Evolutionary conservation across 2,329 filamentous ascomycete genomes (phyloP), one percentile per base, ranked within the genome.

Genomic region (Cladosporium oxysporum): DNA sequence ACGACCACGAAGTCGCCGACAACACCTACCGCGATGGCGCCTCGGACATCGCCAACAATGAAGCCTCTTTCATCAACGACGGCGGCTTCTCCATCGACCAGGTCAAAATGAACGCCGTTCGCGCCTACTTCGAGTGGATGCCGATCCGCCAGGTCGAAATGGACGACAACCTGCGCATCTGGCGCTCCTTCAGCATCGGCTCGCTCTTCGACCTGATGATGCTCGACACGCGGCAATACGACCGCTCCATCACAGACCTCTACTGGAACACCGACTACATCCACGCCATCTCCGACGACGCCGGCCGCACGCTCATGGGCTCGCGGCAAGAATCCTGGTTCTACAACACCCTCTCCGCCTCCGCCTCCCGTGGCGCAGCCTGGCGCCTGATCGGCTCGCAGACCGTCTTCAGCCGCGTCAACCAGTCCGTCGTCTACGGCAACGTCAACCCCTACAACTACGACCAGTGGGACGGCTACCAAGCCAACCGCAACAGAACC

Each of bases 321-420:
- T 58, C 64, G 0, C 60, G 67, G 11, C 71, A 72, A 63, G 73
- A 75, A 55, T 71, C 70, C 47, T 74, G 72, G 72, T 88, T 91
- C 76, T 90, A 89, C 73, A 80, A 81, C 58, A 60, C 66, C 11
- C 67, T 76, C 11, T 70, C 69, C 53, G 53, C 58, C 14, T 73
- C 87, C 0, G 79, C 83, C n/a, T 70, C 83, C 21, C 84, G 89
- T 14, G 86, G 85, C 14, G 87, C 89, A 0, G 83, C 83, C 0
- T 92, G 90, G 90, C 83, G 89, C 35, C 75, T 92, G 26, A 82
- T 92, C 55, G 90, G 89, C 16, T 89, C 86, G 44, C 89, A 91
- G 73, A 85, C 89, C 58, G 78, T 91, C 50, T 90, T 91, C 76
- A 85, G 83, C 26, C 82, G 82, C 16, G 76, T 88, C n/a, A 83